A percentile compares a stretch with the other conserved stretches of the same genome.
These are phyloP conservation scores for Scleroderma bovista DNA, from an alignment of 768 basidiomycete genomes.

Conservation along the genomic window DNA sequence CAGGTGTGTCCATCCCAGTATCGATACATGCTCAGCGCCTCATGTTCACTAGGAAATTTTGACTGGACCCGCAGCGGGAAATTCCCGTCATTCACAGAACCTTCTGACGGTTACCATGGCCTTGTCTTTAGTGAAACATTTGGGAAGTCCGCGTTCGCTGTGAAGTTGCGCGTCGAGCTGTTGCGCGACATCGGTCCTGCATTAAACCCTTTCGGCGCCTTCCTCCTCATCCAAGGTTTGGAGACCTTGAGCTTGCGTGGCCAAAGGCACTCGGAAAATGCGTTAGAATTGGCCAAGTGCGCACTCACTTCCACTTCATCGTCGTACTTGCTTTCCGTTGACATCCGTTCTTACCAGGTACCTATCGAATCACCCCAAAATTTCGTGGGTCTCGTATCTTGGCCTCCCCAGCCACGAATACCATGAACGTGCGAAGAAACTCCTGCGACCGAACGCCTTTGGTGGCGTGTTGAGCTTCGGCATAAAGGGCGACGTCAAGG, in stretches of 20 bases:
- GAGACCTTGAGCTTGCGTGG: slow-evolving; percentile 59
- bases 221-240: slow-evolving; percentile 53
- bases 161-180: slow-evolving; percentile 48
- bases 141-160: slow-evolving; percentile 44
- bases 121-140: slow-evolving; percentile 46
- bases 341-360: slow-evolving; percentile 23
- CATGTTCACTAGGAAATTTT: slow-evolving; percentile 41
- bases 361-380: slow-evolving; percentile 58
- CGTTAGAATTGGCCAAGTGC: slow-evolving; percentile 44
- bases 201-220: slow-evolving; percentile 52
- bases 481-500: slow-evolving; percentile 48
- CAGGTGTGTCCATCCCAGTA: slow-evolving; percentile 31
- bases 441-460: slow-evolving; percentile 48
- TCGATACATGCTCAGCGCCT: not conserved
- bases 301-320: slow-evolving; percentile 1
- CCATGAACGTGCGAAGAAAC: slow-evolving; percentile 50
- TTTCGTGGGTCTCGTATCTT: slow-evolving; percentile 76
- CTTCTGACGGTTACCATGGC: slow-evolving; percentile 54
- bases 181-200: slow-evolving; percentile 50
- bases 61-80: slow-evolving; percentile 48
- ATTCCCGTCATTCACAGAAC: slow-evolving; percentile 53
- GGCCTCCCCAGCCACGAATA: slow-evolving; percentile 61
- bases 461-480: slow-evolving; percentile 81
- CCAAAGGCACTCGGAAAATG: slow-evolving; percentile 54
- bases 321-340: too few relatives aligned